phyloP scores from a whole-genome alignment of 257 asterid genomes.

The Petunia axillaris region DNA sequence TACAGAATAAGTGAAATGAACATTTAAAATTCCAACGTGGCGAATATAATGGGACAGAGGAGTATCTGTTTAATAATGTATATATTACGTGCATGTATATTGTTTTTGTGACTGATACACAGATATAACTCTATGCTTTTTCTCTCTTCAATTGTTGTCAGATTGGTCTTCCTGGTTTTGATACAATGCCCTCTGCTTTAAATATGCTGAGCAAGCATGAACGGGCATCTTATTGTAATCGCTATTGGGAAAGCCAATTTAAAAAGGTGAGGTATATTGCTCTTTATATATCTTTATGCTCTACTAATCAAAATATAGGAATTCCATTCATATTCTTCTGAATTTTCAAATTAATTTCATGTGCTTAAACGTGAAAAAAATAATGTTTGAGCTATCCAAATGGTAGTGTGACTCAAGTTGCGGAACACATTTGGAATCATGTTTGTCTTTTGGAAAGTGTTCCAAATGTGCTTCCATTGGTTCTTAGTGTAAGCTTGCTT shows the following conservation, averaged over 20 bases:
- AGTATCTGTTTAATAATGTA: constrained; percentile 15
- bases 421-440: not conserved
- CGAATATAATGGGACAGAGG: not conserved
- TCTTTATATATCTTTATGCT: not conserved
- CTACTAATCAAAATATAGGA: constrained; percentile 2
- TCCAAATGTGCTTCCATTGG: constrained; percentile 14
- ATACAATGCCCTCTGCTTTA: constrained; percentile 96
- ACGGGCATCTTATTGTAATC: constrained; percentile 93
- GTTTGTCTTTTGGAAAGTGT: constrained; percentile 11
- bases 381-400: not conserved
- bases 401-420: not conserved
- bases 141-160: constrained; percentile 45
- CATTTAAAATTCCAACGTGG: not conserved
- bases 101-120: constrained; percentile 9
- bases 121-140: constrained; percentile 13
- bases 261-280: constrained; percentile 71
- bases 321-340: not conserved
- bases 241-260: constrained; percentile 97
- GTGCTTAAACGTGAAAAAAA: not conserved
- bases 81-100: not conserved
- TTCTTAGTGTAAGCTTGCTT: not conserved
- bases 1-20: constrained; percentile 9
- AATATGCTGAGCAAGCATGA: constrained; percentile 96
- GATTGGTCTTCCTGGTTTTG: constrained; percentile 99
- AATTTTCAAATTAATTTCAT: not conserved